Evolutionary conservation across 371 early-diverging fungal genomes (phyloP).

Genomic region (Phascolomyces articulosus): DNA sequence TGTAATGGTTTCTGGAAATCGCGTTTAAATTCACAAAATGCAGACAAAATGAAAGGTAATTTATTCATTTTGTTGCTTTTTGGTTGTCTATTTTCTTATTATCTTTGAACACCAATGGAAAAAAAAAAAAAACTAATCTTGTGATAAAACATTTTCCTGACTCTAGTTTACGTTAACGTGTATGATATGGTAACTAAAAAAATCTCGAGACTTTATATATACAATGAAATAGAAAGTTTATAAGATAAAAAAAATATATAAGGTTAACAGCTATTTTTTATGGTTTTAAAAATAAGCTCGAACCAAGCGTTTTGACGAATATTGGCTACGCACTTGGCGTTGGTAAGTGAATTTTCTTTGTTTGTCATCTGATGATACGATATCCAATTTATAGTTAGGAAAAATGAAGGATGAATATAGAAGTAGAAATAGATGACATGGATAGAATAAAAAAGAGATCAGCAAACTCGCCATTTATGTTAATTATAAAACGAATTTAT

Average conservation of each 20-base stretch:
- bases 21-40: slow-evolving; percentile 9
- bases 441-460: no score
- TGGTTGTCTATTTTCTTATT: neutral
- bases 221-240: neutral
- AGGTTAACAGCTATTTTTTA: neutral
- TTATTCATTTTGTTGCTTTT: neutral
- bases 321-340: slow-evolving; percentile 61
- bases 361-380: no score
- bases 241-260: neutral
- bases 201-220: neutral
- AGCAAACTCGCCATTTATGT: no score
- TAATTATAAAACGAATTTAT: neutral
- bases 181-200: slow-evolving; percentile 63
- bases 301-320: slow-evolving; percentile 56
- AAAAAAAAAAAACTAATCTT: neutral
- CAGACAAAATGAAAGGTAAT: slow-evolving; percentile 14
- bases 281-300: slow-evolving; percentile 40
- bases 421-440: neutral
- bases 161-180: slow-evolving; percentile 56
- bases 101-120: neutral
- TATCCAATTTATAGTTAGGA: neutral
- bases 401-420: neutral
- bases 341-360: no score
- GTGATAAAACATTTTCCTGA: neutral
- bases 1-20: slow-evolving; percentile 18